phyloP scores from a whole-genome alignment of 2,329 filamentous ascomycete species.

The Chaetothyriales sp. region DNA sequence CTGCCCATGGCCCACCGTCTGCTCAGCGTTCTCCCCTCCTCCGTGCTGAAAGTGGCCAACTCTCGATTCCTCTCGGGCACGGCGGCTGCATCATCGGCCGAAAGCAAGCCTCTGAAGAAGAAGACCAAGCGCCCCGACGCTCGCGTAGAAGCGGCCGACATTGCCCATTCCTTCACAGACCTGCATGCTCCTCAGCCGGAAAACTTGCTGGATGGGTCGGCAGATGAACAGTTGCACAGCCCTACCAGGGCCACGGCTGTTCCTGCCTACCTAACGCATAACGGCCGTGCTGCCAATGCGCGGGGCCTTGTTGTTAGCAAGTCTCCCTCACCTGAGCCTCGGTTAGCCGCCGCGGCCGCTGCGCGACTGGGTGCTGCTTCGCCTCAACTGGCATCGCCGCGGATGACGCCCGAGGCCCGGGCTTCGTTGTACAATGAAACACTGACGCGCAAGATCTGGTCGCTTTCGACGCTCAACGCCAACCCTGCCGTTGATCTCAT shows the following conservation, averaged over 20 bases:
- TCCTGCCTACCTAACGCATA: not conserved
- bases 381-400: conserved; percentile 2
- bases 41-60: conserved; percentile 85
- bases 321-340: conserved; percentile 4
- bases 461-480: conserved; percentile 74
- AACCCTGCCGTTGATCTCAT: conserved; percentile 90
- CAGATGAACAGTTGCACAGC: conserved; percentile 5
- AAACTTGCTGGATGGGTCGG: conserved; percentile 1
- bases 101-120: conserved; percentile 15
- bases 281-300: not conserved
- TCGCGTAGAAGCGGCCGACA: conserved; percentile 4
- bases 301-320: not conserved
- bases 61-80: conserved; percentile 90
- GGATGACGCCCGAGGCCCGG: conserved; percentile 11
- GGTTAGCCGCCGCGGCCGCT: conserved; percentile 3
- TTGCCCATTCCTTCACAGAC: conserved; percentile 7
- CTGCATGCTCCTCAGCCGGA: conserved; percentile 2
- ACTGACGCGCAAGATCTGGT: conserved; percentile 88
- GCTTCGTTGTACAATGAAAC: conserved; percentile 55
- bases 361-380: not conserved
- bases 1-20: conserved; percentile 87
- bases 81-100: conserved; percentile 37
- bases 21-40: conserved; percentile 74
- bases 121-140: conserved; percentile 10
- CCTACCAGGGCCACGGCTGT: conserved; percentile 2